Base-by-base conservation (phyloP, 2,329 filamentous ascomycete species). In the Purpureocillium lavendulum region DNA sequence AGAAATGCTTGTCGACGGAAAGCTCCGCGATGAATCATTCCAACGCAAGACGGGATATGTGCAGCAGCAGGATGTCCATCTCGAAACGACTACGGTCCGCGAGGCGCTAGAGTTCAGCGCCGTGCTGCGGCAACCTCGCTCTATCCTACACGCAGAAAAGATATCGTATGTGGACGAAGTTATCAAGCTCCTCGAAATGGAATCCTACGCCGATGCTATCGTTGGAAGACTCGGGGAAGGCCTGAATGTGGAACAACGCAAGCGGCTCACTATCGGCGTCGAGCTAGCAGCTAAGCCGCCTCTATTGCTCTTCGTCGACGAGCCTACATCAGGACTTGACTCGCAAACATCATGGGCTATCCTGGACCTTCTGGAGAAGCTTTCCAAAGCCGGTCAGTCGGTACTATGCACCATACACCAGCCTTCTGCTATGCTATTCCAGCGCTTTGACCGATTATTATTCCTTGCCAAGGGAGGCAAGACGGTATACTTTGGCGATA, bases 31-130 rank as follows among this genome's bases (percentile, higher is more conserved):
- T 45, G 67, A 68, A 6, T 82, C 78, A 1, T 84, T 84, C 66
- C 80, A 84, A 53, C 75, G 81, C 17, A 82, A 82, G 57, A 83
- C 80, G 1, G 81, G 81, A 21, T 84, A 84, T 48, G 81, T 82
- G 17, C 79, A 84, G 50, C 81, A 85, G 53, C 55, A 84, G 50
- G 82, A 86, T 65, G 66, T 59, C 7, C 57, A 59, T 30, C 40
- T 58, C 5, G 49, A 56, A 36, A 60, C 57, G 1, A 53, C 53
- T 10, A 86, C 82, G 2, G 60, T 69, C 10, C 58, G 58, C 9
- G 64, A 67, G 41, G 61, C 62, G 3, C 48, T 69, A 10, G 50
- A 54, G 1, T 69, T 69, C 37, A 61, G 55, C 14, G 66, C 66
- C 4, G 53, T 67, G 30, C 58, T 69, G 14, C 58, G 66, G 8